phyloP scores from a whole-genome alignment of 2,329 filamentous ascomycete genomes.

The Botrytis cinerea region DNA sequence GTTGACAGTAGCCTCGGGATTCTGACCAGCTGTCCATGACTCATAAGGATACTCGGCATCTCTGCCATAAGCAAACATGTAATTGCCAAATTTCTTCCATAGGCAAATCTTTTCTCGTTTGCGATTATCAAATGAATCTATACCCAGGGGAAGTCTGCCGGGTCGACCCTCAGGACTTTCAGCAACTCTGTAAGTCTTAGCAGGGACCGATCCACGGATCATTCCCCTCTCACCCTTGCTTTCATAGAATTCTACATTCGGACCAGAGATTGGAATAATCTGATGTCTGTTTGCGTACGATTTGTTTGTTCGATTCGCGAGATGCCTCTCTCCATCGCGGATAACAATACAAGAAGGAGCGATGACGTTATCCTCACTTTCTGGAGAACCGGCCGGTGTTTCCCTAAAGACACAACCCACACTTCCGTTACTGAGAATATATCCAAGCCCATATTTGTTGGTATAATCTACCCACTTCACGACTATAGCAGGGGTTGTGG shows the following conservation, averaged over 20 bases:
- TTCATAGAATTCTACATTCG: constrained; percentile 70
- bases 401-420: constrained; percentile 69
- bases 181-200: constrained; percentile 59
- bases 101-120: constrained; percentile 66
- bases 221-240: constrained; percentile 67
- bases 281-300: constrained; percentile 59
- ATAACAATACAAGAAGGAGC: constrained; percentile 74
- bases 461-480: constrained; percentile 89
- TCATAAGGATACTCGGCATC: constrained; percentile 61
- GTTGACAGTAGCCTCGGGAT: constrained; percentile 10
- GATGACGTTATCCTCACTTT: constrained; percentile 51
- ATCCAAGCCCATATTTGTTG: constrained; percentile 82
- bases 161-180: constrained; percentile 59
- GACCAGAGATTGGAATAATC: constrained; percentile 63
- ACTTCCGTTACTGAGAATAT: constrained; percentile 79
- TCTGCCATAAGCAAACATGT: constrained; percentile 72
- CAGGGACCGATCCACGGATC: constrained; percentile 62
- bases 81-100: constrained; percentile 75
- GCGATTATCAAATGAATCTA: constrained; percentile 64
- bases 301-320: constrained; percentile 60
- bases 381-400: constrained; percentile 50
- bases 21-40: constrained; percentile 44
- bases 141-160: constrained; percentile 63
- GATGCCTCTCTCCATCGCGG: constrained; percentile 69
- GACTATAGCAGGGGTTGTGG: constrained; percentile 61